Conservation (phyloP, 345 rosid genomes). For the Citrus mangshanensis region DNA sequence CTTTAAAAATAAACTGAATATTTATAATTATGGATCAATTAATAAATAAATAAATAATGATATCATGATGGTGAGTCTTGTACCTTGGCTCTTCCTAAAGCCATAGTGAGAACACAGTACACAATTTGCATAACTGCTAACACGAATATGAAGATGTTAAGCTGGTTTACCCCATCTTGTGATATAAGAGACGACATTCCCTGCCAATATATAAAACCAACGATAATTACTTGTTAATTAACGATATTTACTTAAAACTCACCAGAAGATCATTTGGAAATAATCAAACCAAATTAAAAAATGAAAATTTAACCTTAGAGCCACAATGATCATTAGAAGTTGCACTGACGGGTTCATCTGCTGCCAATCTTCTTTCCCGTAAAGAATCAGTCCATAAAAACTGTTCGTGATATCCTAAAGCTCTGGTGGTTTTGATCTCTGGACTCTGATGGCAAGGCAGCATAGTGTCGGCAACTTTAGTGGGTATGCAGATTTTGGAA, state of each 20-base stretch:
- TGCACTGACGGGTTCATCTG: not conserved
- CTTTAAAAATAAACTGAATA: no score
- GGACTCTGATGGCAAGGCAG: slow-evolving; percentile 44
- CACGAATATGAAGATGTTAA: slow-evolving; percentile 61
- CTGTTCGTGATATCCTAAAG: not conserved
- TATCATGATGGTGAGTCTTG: not conserved
- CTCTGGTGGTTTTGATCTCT: slow-evolving; percentile 15
- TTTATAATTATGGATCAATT: no score
- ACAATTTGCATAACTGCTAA: slow-evolving; percentile 70
- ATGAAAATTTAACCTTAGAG: slow-evolving; percentile 36
- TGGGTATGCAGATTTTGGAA: slow-evolving; percentile 60
- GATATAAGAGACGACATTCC: slow-evolving; percentile 56
- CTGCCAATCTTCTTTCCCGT: slow-evolving; percentile 31
- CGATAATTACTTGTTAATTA: not conserved
- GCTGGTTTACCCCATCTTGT: slow-evolving; percentile 55
- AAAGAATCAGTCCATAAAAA: not conserved
- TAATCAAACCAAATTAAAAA: not conserved
- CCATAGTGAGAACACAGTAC: slow-evolving; percentile 58
- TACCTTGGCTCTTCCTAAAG: slow-evolving; percentile 72
- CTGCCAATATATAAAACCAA: slow-evolving; percentile 23
- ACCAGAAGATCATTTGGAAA: not conserved
- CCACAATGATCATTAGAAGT: slow-evolving; percentile 28
- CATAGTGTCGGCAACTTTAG: slow-evolving; percentile 41
- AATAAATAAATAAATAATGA: no score
- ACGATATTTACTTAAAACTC: not conserved